Base-by-base conservation (phyloP, 2,329 filamentous ascomycete species). In the Colletotrichum magnum region DNA sequence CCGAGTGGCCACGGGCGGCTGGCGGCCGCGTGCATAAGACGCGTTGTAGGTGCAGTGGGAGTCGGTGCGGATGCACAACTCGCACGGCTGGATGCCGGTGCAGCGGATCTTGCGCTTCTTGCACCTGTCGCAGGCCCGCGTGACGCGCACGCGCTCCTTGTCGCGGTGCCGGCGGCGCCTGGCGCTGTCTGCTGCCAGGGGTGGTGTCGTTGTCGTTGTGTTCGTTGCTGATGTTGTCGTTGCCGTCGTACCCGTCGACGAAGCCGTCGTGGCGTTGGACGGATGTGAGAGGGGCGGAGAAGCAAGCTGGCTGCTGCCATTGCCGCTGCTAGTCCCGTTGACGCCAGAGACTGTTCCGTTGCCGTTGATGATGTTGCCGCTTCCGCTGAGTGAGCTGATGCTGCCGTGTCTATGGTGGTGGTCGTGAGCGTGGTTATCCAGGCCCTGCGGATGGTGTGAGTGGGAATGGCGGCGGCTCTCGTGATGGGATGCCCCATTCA, bases 31-130 rank as follows among this genome's bases (percentile, higher is more conserved):
- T 18, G 81, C 83, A 72, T 88, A 88, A 0, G 80, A 79, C 21
- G 85, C 84, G 26, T 83, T 82, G 71, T 85, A 88, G 18, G 84
- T 83, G 75, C 86, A 88, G 15, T 71, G 70, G 6, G 73, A 71
- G 28, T 73, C 75, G 18, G 76, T 74, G 41, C 77, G 78, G 53
- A 75, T 76, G 64, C 78, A 79, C 7, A 76, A 73, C 16, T 77
- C 78, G 54, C 78, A 79, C 0, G 78, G 78, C 47, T 78, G 75
- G 1, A 73, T 75, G 0, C 78, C 78, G 0, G 75, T 78, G 26
- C 78, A 79, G 64, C 79, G 79, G 61, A 78, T 79, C 69, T 79
- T 79, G 58, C 79, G 85, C 83, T 78, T 83, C 74, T 85, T 85
- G 75, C 83, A 86, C 62, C 79, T 76, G 74, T 85, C 83, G 72